phyloP scores from a whole-genome alignment of 2,329 filamentous ascomycete genomes.

The Claviceps humidiphila region DNA sequence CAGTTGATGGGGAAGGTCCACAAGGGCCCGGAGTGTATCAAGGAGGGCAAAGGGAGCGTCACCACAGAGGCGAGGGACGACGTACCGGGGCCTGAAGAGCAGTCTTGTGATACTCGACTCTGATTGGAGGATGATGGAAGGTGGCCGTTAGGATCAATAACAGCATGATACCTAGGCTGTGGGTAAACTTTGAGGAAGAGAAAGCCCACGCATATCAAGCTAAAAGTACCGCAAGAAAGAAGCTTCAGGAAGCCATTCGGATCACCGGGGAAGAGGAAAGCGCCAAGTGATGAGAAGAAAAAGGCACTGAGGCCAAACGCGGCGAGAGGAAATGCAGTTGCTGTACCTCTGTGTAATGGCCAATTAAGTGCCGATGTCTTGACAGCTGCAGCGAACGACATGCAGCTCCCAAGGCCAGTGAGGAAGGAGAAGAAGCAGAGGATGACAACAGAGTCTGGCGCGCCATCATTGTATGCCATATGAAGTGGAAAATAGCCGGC shows the following conservation, averaged over 20 bases:
- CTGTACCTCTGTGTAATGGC: slow-evolving; percentile 80
- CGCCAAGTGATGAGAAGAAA: slow-evolving; percentile 78
- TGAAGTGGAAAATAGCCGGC: slow-evolving; percentile 80
- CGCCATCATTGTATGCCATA: slow-evolving; percentile 55
- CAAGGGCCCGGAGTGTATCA: neutral
- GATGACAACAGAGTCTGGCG: slow-evolving; percentile 40
- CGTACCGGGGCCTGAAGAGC: slow-evolving; percentile 41
- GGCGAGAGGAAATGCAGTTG: slow-evolving; percentile 83
- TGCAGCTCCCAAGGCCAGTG: slow-evolving; percentile 78
- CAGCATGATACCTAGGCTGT: slow-evolving; percentile 38
- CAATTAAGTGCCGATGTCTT: slow-evolving; percentile 85
- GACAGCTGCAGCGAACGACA: slow-evolving; percentile 77
- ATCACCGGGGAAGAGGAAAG: slow-evolving; percentile 67
- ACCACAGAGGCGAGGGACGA: slow-evolving; percentile 16
- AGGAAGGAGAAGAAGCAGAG: slow-evolving; percentile 78
- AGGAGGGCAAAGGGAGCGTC: neutral
- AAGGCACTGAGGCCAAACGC: slow-evolving; percentile 92
- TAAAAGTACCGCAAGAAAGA: slow-evolving; percentile 65
- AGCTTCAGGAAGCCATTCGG: slow-evolving; percentile 71
- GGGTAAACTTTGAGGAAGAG: slow-evolving; percentile 71
- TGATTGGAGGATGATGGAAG: slow-evolving; percentile 1
- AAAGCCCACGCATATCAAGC: slow-evolving; percentile 62
- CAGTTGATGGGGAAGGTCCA: neutral
- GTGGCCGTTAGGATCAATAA: slow-evolving; percentile 26
- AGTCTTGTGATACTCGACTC: neutral